Conservation (phyloP, 2,329 filamentous ascomycete genomes). For the Colletotrichum zoysiae region DNA sequence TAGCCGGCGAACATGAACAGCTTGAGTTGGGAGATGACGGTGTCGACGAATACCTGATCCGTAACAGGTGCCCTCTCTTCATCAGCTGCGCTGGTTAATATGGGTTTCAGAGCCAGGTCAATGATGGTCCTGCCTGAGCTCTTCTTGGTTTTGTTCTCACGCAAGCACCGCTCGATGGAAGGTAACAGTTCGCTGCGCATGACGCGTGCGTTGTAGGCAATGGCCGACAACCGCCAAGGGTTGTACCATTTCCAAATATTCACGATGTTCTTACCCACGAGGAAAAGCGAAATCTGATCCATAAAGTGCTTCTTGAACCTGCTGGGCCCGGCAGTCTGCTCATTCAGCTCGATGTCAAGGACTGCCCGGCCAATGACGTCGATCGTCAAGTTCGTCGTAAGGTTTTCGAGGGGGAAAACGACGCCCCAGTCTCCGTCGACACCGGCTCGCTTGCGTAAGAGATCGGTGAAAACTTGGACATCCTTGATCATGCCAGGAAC, state of each 20-base stretch:
- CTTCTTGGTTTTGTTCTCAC: not conserved
- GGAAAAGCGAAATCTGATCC: slow-evolving; percentile 18
- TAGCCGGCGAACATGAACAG: slow-evolving; percentile 54
- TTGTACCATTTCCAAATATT: slow-evolving; percentile 1
- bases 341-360: slow-evolving; percentile 43
- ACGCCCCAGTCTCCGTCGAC: slow-evolving; percentile 47
- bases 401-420: slow-evolving; percentile 52
- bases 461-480: slow-evolving; percentile 51
- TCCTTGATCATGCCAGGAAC: slow-evolving; percentile 55
- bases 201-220: slow-evolving; percentile 12
- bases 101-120: slow-evolving; percentile 45
- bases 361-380: slow-evolving; percentile 56
- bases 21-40: slow-evolving; percentile 52
- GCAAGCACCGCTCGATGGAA: slow-evolving; percentile 22
- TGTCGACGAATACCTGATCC: slow-evolving; percentile 44
- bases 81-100: not conserved
- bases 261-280: slow-evolving; percentile 22
- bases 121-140: slow-evolving; percentile 43
- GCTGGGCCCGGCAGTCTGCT: slow-evolving; percentile 29
- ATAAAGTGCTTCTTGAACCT: slow-evolving; percentile 20
- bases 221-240: slow-evolving; percentile 3
- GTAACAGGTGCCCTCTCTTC: not conserved
- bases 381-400: slow-evolving; percentile 54
- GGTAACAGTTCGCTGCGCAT: slow-evolving; percentile 24
- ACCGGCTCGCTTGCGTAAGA: slow-evolving; percentile 47